Evolutionary conservation across 495 filamentous ascomycete species (phyloP).

Genomic region (Neurospora sp.): DNA sequence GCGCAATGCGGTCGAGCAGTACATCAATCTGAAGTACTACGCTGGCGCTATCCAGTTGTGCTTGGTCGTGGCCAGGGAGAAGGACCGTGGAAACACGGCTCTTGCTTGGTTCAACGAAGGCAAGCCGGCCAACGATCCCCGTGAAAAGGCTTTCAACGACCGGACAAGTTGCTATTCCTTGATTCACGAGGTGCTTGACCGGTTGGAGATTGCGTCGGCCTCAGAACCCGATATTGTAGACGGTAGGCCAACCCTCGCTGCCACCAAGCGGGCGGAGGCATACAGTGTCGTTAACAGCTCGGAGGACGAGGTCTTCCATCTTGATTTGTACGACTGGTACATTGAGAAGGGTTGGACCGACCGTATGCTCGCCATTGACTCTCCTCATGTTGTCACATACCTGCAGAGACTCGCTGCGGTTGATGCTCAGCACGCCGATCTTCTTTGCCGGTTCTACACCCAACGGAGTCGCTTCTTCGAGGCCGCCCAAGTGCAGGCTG

Average conservation of each 20-base stretch:
- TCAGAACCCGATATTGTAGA: slow-evolving; percentile 61
- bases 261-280: slow-evolving; percentile 73
- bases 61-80: slow-evolving; percentile 66
- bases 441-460: slow-evolving; percentile 86
- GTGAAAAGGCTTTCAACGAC: slow-evolving; percentile 52
- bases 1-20: slow-evolving; percentile 64
- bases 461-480: slow-evolving; percentile 69
- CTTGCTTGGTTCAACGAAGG: slow-evolving; percentile 53
- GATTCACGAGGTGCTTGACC: slow-evolving; percentile 63
- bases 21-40: slow-evolving; percentile 72
- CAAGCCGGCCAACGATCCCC: slow-evolving; percentile 51
- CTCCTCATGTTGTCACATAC: slow-evolving; percentile 77
- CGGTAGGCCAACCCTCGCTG: slow-evolving; percentile 61
- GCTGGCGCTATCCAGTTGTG: slow-evolving; percentile 89
- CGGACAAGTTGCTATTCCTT: slow-evolving; percentile 75
- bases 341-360: slow-evolving; percentile 70
- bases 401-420: slow-evolving; percentile 60
- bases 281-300: slow-evolving; percentile 79
- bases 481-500: slow-evolving; percentile 74
- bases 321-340: slow-evolving; percentile 95
- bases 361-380: slow-evolving; percentile 70
- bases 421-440: slow-evolving; percentile 66
- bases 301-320: slow-evolving; percentile 84
- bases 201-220: slow-evolving; percentile 59
- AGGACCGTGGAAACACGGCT: slow-evolving; percentile 75